Conservation (phyloP, 129 eudicot genomes). For the Helianthus tuberosus region DNA sequence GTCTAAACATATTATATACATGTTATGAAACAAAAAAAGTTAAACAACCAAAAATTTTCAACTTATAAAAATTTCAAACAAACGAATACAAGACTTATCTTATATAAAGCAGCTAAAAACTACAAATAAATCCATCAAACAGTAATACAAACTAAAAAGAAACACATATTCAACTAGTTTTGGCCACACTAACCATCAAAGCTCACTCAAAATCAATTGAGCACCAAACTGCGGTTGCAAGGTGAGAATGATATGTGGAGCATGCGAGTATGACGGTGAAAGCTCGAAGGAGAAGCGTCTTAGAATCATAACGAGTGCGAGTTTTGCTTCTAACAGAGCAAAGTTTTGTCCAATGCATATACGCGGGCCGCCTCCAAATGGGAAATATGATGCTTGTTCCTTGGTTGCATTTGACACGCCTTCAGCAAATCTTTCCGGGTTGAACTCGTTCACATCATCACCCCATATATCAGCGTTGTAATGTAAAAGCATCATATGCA, state of each 20-base stretch:
- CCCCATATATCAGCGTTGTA: constrained; percentile 36
- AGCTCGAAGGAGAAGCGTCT: constrained; percentile 36
- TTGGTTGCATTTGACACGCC: constrained; percentile 41
- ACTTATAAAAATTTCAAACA: neutral
- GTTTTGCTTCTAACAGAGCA: constrained; percentile 42
- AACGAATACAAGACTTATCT: neutral
- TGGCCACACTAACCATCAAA: constrained; percentile 3
- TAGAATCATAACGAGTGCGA: constrained; percentile 42
- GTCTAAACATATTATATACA: too few species aligned
- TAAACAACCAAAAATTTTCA: neutral
- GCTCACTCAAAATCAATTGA: constrained; percentile 28
- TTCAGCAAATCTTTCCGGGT: constrained; percentile 41
- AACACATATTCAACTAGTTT: neutral
- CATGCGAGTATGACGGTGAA: constrained; percentile 39
- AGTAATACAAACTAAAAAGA: neutral
- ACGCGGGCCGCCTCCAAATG: constrained; percentile 46
- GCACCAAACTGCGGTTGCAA: constrained; percentile 43
- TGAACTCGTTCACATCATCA: constrained; percentile 39
- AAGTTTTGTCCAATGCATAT: constrained; percentile 42
- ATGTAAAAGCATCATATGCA: constrained; percentile 39
- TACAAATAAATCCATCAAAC: neutral
- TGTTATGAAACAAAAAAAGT: neutral
- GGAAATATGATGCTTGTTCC: constrained; percentile 33
- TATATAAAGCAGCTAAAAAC: neutral
- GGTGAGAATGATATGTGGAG: constrained; percentile 37